Conservation (phyloP, 2,329 filamentous ascomycete species). For the Dothideomycetidae sp. region DNA sequence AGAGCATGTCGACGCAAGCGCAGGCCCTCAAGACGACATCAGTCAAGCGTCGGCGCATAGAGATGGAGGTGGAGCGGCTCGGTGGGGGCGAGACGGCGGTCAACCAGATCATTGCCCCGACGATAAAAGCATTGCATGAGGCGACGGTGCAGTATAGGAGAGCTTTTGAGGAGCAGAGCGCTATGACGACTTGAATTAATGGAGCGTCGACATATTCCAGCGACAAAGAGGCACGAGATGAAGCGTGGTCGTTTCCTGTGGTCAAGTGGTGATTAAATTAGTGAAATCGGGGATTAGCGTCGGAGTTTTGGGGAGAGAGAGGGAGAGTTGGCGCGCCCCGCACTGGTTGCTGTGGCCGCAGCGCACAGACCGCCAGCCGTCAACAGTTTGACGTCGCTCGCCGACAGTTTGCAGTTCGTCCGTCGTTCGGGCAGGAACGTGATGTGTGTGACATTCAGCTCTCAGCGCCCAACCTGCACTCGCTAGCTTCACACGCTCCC, state of each 20-base stretch:
- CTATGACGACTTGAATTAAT: constrained; percentile 2
- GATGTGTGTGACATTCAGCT: too few relatives aligned
- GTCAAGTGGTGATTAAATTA: not conserved
- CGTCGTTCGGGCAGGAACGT: too few relatives aligned
- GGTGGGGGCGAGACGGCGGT: constrained; percentile 66
- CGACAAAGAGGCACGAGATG: not conserved
- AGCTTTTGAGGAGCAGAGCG: constrained; percentile 47
- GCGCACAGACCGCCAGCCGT: constrained; percentile 1
- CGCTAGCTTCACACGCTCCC: too few relatives aligned
- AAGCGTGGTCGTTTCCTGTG: constrained; percentile 1
- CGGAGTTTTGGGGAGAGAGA: constrained; percentile 1
- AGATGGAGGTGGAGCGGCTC: constrained; percentile 51
- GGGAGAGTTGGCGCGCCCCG: constrained; percentile 5
- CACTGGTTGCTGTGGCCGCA: not conserved
- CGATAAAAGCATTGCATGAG: constrained; percentile 53
- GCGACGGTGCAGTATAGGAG: constrained; percentile 59
- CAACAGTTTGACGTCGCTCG: constrained; percentile 7
- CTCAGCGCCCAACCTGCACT: too few relatives aligned
- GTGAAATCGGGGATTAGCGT: not conserved
- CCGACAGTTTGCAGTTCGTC: not conserved
- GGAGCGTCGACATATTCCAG: too few relatives aligned
- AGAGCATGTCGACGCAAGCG: constrained; percentile 53
- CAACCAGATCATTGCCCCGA: constrained; percentile 59
- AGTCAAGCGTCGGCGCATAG: constrained; percentile 49
- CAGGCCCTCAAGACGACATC: constrained; percentile 57